Evolutionary conservation across 2,329 filamentous ascomycete genomes (phyloP).

Genomic region (Nannizziopsis barbatae): DNA sequence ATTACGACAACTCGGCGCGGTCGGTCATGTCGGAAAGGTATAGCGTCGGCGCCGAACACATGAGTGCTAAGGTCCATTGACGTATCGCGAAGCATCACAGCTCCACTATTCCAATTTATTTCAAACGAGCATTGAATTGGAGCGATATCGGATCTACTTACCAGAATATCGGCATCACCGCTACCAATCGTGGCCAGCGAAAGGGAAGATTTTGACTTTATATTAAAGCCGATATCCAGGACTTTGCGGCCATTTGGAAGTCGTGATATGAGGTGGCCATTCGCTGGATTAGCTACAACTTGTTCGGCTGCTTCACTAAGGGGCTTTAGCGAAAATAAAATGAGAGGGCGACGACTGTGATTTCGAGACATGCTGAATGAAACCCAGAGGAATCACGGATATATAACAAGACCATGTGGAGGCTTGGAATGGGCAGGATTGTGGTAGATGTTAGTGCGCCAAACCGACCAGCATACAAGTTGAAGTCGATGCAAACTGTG

Average conservation of each 20-base stretch:
- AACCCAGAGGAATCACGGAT: too few species aligned
- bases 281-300: constrained; percentile 10
- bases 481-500: too few species aligned
- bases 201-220: constrained; percentile 3
- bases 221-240: constrained; percentile 7
- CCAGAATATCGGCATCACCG: constrained; percentile 13
- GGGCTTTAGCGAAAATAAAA: constrained; percentile 10
- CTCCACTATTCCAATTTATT: constrained; percentile 10
- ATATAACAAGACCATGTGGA: too few species aligned
- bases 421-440: too few species aligned
- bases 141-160: constrained; percentile 15
- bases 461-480: too few species aligned
- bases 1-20: neutral
- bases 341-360: neutral
- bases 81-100: constrained; percentile 4
- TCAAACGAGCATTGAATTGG: constrained; percentile 19
- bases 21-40: neutral
- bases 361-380: too few species aligned
- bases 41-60: neutral
- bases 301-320: neutral
- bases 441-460: too few species aligned
- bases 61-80: constrained; percentile 4
- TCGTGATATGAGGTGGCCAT: constrained; percentile 8
- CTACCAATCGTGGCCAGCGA: constrained; percentile 15
- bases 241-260: neutral